Evolutionary conservation across 192 early-diverging fungal genomes (phyloP).

Genomic region (Dissophora ornata): DNA sequence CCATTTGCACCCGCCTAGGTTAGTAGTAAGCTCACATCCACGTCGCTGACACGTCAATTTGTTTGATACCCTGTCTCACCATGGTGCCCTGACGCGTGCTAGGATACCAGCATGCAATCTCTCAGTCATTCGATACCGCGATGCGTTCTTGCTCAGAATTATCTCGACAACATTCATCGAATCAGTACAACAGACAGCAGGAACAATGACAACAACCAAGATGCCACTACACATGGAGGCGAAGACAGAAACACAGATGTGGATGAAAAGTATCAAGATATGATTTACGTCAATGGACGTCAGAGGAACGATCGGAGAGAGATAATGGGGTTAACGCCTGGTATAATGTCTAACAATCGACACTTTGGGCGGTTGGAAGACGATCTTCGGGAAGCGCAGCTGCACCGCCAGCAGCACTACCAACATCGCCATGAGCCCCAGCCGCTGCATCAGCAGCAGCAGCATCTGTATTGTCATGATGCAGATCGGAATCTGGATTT

Average conservation of each 20-base stretch:
- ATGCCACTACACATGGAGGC: background rate
- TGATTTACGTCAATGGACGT: constrained; percentile 3
- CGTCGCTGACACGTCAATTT: no score
- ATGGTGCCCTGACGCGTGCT: no score
- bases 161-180: constrained; percentile 19
- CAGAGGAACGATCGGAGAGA: constrained; percentile 17
- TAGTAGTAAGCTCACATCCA: no score
- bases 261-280: constrained; percentile 29
- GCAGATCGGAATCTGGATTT: constrained; percentile 10
- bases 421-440: constrained; percentile 3
- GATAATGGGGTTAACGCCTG: background rate
- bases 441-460: constrained; percentile 8
- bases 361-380: constrained; percentile 3
- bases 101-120: no score
- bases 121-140: constrained; percentile 13
- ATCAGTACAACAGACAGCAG: background rate
- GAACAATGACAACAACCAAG: background rate
- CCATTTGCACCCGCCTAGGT: no score
- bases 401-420: constrained; percentile 14
- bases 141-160: constrained; percentile 26
- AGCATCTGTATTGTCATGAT: background rate
- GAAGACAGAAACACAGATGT: constrained; percentile 29
- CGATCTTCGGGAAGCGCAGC: background rate
- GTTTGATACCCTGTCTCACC: no score
- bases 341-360: background rate